These are phyloP conservation scores for Agroathelia rolfsii DNA, from an alignment of 1,284 basidiomycete species.

Conservation along the genomic window DNA sequence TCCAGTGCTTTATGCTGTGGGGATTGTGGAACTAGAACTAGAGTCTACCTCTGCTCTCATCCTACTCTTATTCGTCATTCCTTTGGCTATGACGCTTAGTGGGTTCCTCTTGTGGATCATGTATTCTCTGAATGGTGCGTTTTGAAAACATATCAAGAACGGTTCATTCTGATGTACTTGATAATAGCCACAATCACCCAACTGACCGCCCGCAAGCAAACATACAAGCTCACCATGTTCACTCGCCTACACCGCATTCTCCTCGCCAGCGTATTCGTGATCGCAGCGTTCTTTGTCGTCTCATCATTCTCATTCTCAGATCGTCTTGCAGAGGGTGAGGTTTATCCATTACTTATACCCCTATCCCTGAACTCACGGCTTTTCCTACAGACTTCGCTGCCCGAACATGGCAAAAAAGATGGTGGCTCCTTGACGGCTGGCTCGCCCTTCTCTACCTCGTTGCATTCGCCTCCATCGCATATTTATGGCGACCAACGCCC, in stretches of 20 bases:
- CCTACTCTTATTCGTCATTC: constrained; percentile 82
- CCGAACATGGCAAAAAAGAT: constrained; percentile 87
- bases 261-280: constrained; percentile 74
- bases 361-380: too few relatives aligned
- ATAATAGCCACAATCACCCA: constrained; percentile 72
- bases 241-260: constrained; percentile 81
- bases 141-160: neutral
- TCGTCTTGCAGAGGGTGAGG: constrained; percentile 74
- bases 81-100: constrained; percentile 88
- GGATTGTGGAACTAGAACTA: constrained; percentile 85
- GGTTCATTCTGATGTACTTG: constrained; percentile 8
- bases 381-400: constrained; percentile 82
- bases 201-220: constrained; percentile 76
- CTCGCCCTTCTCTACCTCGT: constrained; percentile 77
- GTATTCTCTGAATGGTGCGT: constrained; percentile 74
- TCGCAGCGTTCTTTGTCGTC: constrained; percentile 86
- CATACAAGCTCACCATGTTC: constrained; percentile 83
- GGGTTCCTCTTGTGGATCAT: constrained; percentile 95
- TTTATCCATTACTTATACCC: neutral
- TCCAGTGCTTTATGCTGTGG: constrained; percentile 81
- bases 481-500: constrained; percentile 88
- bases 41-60: constrained; percentile 79
- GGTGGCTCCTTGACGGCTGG: constrained; percentile 98
- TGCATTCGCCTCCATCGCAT: constrained; percentile 78
- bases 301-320: constrained; percentile 89